These are phyloP conservation scores for Colletotrichum cordylinicola DNA, from an alignment of 2,329 filamentous ascomycete genomes.

Conservation along the genomic window DNA sequence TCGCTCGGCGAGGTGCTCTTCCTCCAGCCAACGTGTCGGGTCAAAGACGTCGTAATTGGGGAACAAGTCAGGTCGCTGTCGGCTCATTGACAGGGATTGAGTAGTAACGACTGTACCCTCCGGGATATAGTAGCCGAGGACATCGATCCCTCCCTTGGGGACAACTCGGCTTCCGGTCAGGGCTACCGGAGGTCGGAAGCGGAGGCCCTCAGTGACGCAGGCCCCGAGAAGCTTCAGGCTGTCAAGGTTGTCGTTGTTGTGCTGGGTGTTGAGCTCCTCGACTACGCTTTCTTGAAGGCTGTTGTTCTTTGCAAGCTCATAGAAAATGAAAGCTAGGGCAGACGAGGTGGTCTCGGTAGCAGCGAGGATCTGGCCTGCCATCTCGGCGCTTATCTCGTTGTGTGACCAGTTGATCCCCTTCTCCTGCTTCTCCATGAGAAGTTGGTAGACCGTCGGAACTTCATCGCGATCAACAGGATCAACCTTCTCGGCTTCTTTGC, in stretches of 20 bases:
- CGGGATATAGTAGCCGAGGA: background rate
- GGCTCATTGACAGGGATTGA: background rate
- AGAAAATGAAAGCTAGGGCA: conserved; percentile 24
- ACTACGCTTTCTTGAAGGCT: background rate
- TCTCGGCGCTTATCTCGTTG: conserved; percentile 23
- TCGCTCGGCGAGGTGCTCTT: background rate
- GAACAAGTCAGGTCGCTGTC: background rate
- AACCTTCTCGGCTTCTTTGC: conserved; percentile 1
- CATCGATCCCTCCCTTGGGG: background rate
- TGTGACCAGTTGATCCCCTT: background rate
- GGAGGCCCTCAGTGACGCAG: background rate
- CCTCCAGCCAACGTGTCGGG: background rate
- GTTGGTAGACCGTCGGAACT: conserved; percentile 9
- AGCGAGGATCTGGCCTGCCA: conserved; percentile 24
- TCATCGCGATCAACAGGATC: background rate
- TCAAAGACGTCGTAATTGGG: background rate
- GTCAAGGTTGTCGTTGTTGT: background rate
- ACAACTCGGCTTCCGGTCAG: background rate
- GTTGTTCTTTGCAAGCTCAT: conserved; percentile 19
- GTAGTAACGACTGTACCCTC: background rate
- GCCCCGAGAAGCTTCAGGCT: background rate
- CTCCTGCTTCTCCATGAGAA: conserved; percentile 12
- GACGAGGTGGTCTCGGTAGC: conserved; percentile 25
- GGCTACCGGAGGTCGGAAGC: background rate
- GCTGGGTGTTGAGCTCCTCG: conserved; percentile 1